These are phyloP conservation scores for Cercospora janseana DNA, from an alignment of 2,329 filamentous ascomycete species.

Conservation along the genomic window DNA sequence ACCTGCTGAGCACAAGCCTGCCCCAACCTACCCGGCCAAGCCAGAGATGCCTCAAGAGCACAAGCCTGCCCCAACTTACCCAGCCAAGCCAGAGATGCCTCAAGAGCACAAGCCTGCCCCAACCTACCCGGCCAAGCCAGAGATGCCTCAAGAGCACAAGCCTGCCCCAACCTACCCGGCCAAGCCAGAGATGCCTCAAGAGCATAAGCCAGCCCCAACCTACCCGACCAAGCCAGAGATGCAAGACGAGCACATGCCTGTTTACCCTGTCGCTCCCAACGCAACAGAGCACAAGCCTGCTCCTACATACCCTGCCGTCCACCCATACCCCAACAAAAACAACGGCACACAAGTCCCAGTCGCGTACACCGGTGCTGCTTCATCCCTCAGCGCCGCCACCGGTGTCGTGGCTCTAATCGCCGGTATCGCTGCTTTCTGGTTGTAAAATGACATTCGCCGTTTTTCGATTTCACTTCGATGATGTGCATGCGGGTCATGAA, in stretches of 20 bases:
- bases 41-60: background rate
- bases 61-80: background rate
- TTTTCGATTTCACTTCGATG: too few relatives aligned
- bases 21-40: background rate
- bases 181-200: background rate
- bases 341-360: background rate
- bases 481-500: too few relatives aligned
- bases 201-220: background rate
- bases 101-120: background rate
- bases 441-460: too few relatives aligned
- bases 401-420: constrained; percentile 15
- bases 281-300: background rate
- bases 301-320: background rate
- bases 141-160: background rate
- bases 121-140: background rate
- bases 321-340: background rate
- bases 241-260: too few relatives aligned
- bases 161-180: background rate
- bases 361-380: constrained; percentile 13
- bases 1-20: background rate
- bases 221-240: too few relatives aligned
- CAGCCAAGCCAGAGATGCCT: background rate
- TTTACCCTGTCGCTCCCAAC: background rate
- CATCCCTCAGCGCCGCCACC: constrained; percentile 11
- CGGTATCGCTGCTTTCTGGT: constrained; percentile 9